Percentiles rank a stretch among this genome's conserved stretches.
Conservation (phyloP, 352 stramenopile species). For the Phytophthora sojae region DNA sequence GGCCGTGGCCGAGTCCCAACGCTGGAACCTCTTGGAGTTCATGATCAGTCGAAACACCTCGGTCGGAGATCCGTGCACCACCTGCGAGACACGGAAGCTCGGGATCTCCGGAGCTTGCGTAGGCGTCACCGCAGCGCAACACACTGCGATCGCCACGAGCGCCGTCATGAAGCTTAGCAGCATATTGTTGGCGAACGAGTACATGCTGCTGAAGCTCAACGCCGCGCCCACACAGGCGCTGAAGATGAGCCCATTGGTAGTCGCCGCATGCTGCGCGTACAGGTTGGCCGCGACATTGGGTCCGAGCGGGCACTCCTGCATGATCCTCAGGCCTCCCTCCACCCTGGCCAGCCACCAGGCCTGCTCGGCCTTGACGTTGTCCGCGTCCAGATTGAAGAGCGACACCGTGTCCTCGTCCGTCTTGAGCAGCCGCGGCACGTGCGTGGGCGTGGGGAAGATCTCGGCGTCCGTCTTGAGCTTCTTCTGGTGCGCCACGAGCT, state of each 20-base stretch:
- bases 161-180: constrained; percentile 80
- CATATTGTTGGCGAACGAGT: constrained; percentile 87
- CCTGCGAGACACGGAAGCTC: constrained; percentile 83
- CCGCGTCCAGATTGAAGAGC: constrained; percentile 88
- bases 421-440: constrained; percentile 74
- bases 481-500: constrained; percentile 76
- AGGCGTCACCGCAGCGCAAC: constrained; percentile 74
- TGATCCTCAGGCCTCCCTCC: constrained; percentile 81
- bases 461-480: constrained; percentile 83
- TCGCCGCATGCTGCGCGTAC: constrained; percentile 81
- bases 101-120: constrained; percentile 82
- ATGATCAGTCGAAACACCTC: constrained; percentile 88
- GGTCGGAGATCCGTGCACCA: constrained; percentile 84
- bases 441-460: constrained; percentile 72
- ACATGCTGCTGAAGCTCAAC: constrained; percentile 88
- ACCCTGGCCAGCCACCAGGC: constrained; percentile 88
- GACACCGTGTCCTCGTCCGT: constrained; percentile 86
- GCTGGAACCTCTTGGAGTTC: constrained; percentile 85
- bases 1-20: constrained; percentile 82
- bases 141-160: constrained; percentile 69
- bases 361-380: constrained; percentile 86
- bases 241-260: constrained; percentile 80
- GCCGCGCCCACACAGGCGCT: constrained; percentile 68
- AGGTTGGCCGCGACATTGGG: constrained; percentile 82
- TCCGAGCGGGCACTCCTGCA: constrained; percentile 88